Evolutionary conservation across 164 flowering plant genomes (phyloP).

Genomic region (Saururus chinensis): DNA sequence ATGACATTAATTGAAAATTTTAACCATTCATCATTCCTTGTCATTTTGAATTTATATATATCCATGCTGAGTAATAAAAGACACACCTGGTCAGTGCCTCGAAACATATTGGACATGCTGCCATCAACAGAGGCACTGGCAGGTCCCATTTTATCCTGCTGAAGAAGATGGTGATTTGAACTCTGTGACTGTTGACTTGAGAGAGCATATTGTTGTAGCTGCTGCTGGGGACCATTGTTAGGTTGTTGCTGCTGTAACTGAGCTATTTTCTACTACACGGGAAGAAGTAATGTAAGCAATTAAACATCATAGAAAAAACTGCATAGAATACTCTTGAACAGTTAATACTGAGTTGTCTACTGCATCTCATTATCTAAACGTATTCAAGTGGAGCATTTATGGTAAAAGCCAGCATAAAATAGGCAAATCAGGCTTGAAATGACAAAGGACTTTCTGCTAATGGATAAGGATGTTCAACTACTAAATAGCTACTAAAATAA

Average conservation of each 20-base stretch:
- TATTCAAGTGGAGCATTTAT: too few relatives aligned
- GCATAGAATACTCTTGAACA: background rate
- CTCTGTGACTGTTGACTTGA: constrained; percentile 68
- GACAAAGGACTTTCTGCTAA: too few relatives aligned
- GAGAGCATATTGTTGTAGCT: constrained; percentile 67
- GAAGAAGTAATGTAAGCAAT: constrained; percentile 1
- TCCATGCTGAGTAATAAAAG: background rate
- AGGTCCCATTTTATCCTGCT: constrained; percentile 71
- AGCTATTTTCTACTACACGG: constrained; percentile 59
- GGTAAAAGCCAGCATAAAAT: too few relatives aligned
- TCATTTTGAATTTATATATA: too few relatives aligned
- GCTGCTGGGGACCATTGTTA: constrained; percentile 39
- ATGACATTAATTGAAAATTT: too few relatives aligned
- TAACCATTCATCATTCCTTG: too few relatives aligned
- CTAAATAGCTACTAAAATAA: too few relatives aligned
- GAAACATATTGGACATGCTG: constrained; percentile 76
- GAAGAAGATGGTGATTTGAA: constrained; percentile 65
- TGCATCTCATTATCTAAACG: background rate
- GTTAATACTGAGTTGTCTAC: background rate
- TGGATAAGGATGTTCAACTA: too few relatives aligned
- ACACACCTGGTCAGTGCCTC: constrained; percentile 90
- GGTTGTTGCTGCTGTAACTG: constrained; percentile 69
- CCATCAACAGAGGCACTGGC: constrained; percentile 73
- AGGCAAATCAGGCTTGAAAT: too few relatives aligned
- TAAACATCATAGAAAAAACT: background rate